Evolutionary conservation across 2,329 filamentous ascomycete genomes (phyloP).

Genomic region (Penicillium sp.): DNA sequence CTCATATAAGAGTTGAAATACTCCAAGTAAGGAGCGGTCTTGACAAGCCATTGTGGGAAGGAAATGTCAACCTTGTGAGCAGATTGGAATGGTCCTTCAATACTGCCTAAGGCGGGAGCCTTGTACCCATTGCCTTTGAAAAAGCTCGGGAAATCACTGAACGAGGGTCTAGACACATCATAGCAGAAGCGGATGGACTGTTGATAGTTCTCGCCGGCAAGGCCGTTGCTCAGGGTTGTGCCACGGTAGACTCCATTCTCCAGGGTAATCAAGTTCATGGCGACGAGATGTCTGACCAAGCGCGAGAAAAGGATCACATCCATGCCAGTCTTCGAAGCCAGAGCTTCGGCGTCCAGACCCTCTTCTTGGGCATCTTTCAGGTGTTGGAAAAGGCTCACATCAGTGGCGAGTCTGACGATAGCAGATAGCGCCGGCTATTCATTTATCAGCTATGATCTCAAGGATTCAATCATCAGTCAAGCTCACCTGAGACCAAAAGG

Average conservation of each 20-base stretch:
- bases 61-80: constrained; percentile 38
- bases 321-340: too few relatives aligned
- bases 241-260: constrained; percentile 27
- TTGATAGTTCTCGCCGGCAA: constrained; percentile 39
- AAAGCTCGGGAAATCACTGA: constrained; percentile 37
- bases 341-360: too few relatives aligned
- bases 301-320: too few relatives aligned
- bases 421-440: too few relatives aligned
- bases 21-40: constrained; percentile 37
- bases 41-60: constrained; percentile 42
- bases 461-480: too few relatives aligned
- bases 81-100: constrained; percentile 40
- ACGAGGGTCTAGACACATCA: constrained; percentile 37
- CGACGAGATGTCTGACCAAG: background rate
- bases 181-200: constrained; percentile 42
- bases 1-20: constrained; percentile 42
- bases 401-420: too few relatives aligned
- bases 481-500: too few relatives aligned
- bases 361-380: too few relatives aligned
- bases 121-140: constrained; percentile 34
- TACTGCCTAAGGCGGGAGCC: constrained; percentile 22
- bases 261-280: constrained; percentile 37
- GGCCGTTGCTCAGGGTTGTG: constrained; percentile 34
- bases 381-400: too few relatives aligned
- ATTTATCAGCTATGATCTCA: too few relatives aligned